Evolutionary conservation across 2,329 filamentous ascomycete genomes (phyloP).

Genomic region (Clarireedia hainanense): DNA sequence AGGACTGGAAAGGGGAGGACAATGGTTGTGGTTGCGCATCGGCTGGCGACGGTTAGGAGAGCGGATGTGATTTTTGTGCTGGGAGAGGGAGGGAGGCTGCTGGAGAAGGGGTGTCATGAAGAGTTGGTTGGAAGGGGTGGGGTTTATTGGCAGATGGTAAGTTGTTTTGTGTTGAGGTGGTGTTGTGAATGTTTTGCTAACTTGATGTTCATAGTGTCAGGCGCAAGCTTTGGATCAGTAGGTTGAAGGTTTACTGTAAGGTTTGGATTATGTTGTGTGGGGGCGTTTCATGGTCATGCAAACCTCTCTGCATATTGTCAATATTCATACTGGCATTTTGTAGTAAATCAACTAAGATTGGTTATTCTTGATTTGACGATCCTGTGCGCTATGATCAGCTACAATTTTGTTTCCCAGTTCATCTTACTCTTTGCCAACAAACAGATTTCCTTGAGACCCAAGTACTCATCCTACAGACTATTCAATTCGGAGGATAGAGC

Average conservation of each 20-base stretch:
- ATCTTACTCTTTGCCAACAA: too few species aligned
- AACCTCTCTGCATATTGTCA: too few species aligned
- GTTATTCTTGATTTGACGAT: too few species aligned
- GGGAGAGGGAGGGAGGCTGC: slow-evolving; percentile 21
- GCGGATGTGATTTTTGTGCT: slow-evolving; percentile 36
- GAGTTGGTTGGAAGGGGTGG: slow-evolving; percentile 19
- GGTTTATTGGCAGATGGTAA: slow-evolving; percentile 27
- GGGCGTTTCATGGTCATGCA: too few species aligned
- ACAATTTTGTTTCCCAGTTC: too few species aligned
- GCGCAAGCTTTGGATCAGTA: slow-evolving; percentile 12
- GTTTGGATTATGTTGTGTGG: neutral
- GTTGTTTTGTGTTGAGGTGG: neutral
- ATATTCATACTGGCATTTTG: too few species aligned
- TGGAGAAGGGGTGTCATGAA: slow-evolving; percentile 24
- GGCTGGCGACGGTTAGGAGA: slow-evolving; percentile 69
- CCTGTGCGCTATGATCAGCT: too few species aligned
- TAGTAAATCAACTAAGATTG: too few species aligned
- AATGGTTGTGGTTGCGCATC: slow-evolving; percentile 71
- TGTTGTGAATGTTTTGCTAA: neutral
- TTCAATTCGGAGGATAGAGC: too few species aligned
- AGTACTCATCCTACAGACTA: too few species aligned
- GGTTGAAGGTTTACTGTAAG: neutral
- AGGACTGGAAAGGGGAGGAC: slow-evolving; percentile 55
- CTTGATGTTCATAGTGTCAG: slow-evolving; percentile 10
- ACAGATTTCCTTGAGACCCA: too few species aligned